Evolutionary conservation across 805 yeast genomes (phyloP).

Genomic region (Yarrowia deformans): DNA sequence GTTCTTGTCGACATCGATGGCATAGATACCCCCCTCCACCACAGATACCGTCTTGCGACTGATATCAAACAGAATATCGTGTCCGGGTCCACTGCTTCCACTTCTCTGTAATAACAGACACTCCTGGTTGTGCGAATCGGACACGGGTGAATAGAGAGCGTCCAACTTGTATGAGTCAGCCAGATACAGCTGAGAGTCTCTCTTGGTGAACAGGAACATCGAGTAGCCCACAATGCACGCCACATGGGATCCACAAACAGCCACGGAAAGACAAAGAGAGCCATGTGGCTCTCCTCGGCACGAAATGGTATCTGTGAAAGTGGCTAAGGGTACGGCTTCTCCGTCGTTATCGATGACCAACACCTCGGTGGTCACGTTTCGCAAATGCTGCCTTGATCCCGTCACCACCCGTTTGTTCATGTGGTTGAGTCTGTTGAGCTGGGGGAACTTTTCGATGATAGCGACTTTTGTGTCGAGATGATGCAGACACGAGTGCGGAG

Average conservation of each 20-base stretch:
- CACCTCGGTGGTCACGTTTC: slow-evolving; percentile 30
- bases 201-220: slow-evolving; percentile 19
- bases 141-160: slow-evolving; percentile 24
- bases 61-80: slow-evolving; percentile 19
- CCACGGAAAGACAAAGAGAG: slow-evolving; percentile 23
- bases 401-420: slow-evolving; percentile 34
- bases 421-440: slow-evolving; percentile 36
- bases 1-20: slow-evolving; percentile 1
- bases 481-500: slow-evolving; percentile 31
- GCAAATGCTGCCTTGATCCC: slow-evolving; percentile 22
- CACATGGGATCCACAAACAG: slow-evolving; percentile 28
- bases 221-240: slow-evolving; percentile 35
- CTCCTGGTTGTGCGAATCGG: slow-evolving; percentile 35
- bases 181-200: slow-evolving; percentile 15
- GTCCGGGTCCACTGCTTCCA: slow-evolving; percentile 33
- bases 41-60: slow-evolving; percentile 8
- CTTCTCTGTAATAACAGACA: slow-evolving; percentile 26
- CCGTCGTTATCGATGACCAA: slow-evolving; percentile 27
- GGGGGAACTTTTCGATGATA: slow-evolving; percentile 33
- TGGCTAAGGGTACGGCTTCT: slow-evolving; percentile 16
- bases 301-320: slow-evolving; percentile 27
- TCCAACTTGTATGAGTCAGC: slow-evolving; percentile 21
- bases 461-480: slow-evolving; percentile 33
- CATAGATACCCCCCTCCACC: slow-evolving; percentile 16
- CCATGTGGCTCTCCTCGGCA: slow-evolving; percentile 35